phyloP scores from a whole-genome alignment of 2,329 filamentous ascomycete genomes.

The Penicillium sp. region DNA sequence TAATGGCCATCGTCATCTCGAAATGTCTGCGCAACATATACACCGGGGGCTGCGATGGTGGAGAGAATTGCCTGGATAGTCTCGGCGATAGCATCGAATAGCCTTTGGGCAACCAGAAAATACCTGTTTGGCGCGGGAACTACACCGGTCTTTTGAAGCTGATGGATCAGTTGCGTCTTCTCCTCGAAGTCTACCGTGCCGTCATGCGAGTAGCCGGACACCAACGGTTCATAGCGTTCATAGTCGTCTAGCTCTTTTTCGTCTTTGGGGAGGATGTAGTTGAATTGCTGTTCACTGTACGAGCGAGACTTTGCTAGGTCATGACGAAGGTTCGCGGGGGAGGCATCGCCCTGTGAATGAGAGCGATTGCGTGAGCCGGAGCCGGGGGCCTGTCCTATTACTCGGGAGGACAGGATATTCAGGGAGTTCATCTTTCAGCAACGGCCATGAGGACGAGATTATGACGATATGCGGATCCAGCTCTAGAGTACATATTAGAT shows the following conservation, averaged over 20 bases:
- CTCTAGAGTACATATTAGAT: conserved; percentile 24
- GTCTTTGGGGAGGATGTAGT: conserved; percentile 18
- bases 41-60: conserved; percentile 71
- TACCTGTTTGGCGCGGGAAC: conserved; percentile 36
- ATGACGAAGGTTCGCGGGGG: conserved; percentile 26
- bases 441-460: conserved; percentile 43
- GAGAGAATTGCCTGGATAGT: conserved; percentile 75
- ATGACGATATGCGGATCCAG: conserved; percentile 31
- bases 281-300: conserved; percentile 40
- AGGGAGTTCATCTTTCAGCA: conserved; percentile 85
- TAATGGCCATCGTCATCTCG: conserved; percentile 77
- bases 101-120: conserved; percentile 60
- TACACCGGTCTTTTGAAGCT: conserved; percentile 33
- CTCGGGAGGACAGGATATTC: conserved; percentile 85
- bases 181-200: conserved; percentile 49
- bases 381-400: conserved; percentile 59
- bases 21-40: conserved; percentile 78
- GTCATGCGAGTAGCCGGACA: conserved; percentile 6
- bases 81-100: conserved; percentile 68
- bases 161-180: conserved; percentile 63
- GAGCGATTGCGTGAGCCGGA: conserved; percentile 51
- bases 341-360: conserved; percentile 49
- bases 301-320: conserved; percentile 39
- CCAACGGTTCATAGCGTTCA: neutral
- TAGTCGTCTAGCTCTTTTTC: conserved; percentile 25